Base-by-base conservation (phyloP, 1,284 basidiomycete species). In the Malassezia yamatoensis region DNA sequence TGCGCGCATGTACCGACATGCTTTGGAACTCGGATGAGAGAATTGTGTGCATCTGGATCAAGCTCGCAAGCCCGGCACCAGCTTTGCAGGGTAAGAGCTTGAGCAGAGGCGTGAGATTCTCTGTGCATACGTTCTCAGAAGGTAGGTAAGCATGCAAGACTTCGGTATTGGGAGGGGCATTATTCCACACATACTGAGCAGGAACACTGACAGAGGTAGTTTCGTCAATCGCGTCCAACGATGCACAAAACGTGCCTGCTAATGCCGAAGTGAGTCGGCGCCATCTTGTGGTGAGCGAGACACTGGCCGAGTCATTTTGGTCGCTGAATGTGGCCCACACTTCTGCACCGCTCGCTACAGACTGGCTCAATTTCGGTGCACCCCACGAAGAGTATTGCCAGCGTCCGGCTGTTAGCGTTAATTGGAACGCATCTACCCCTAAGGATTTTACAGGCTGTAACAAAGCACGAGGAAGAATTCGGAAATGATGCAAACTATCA, bases 91-190 rank as follows among this genome's bases (percentile, higher is more conserved):
- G 93, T 2, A 98, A 78, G 6, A 96, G 83, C 69, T 91, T 90
- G 53, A 96, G 80, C 76, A 96, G 91, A 0, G 94, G 93, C 0
- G 91, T 93, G 6, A 98, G 78, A 74, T 96, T 96, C 72, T 98
- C 94, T 2, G 93, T 98, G 73, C 93, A 98, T 38, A 71, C 55
- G 48, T 56, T 47, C 54, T 67, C 60, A 36, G 56, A 60, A 24
- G 69, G 51, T 32, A 67, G 39, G 38, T 61, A 39, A 24, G 66
- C 53, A 54, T 67, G 62, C 39, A 64, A 33, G 34, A 55, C 48
- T 24, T 42, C 24, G 5, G 16, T 35, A 18, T 24, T 21, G 7
- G 44, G 32, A 4, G 69, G 69, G 39, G 49, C 34, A 18, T 45
- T 21, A 7, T 15, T 20, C 43, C 43, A 45, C 5, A 33, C 43